Conservation (phyloP, 148 eudicot genomes). For the Rhododendron simsii region DNA sequence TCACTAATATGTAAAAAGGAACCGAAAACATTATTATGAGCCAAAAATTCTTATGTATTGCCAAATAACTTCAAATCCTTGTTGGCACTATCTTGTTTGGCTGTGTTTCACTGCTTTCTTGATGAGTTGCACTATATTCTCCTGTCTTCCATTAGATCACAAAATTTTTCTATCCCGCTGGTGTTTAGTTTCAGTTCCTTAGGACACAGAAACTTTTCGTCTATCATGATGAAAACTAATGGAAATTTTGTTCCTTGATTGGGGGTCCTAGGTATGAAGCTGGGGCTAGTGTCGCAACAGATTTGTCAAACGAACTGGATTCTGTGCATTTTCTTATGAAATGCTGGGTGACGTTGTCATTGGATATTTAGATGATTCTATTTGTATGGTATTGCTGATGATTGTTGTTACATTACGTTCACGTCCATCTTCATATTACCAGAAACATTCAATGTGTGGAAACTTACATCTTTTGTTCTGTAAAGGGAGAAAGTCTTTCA, state of each 20-base stretch:
- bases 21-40: neutral
- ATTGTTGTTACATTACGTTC: neutral
- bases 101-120: neutral
- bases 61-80: neutral
- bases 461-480: conserved; percentile 1
- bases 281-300: neutral
- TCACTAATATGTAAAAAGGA: neutral
- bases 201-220: neutral
- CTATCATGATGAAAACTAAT: neutral
- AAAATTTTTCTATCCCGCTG: neutral
- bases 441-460: neutral
- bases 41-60: neutral
- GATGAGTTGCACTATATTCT: neutral
- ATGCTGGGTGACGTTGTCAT: neutral
- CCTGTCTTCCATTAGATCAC: neutral
- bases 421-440: neutral
- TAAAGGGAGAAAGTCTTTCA: conserved; percentile 84
- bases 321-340: neutral
- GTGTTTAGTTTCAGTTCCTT: neutral
- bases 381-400: neutral
- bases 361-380: neutral
- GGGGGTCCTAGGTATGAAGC: neutral
- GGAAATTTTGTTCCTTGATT: neutral
- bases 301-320: neutral
- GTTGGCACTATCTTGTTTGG: neutral